These are phyloP conservation scores for Suillus tomentosus DNA, from an alignment of 768 basidiomycete species.

Conservation along the genomic window DNA sequence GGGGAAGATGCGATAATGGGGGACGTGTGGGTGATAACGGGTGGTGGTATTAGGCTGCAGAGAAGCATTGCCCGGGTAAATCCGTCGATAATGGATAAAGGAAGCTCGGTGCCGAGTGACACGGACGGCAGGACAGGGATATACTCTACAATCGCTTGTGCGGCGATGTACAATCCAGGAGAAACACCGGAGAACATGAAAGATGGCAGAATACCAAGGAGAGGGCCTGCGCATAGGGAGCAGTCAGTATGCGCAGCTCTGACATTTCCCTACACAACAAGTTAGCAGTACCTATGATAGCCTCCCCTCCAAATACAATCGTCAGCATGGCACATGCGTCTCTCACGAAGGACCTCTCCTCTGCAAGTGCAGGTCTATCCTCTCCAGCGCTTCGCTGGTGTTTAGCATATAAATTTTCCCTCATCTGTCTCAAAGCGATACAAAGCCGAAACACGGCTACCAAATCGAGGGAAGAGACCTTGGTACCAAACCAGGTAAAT, in stretches of 20 bases:
- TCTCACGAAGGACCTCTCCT: slow-evolving; percentile 58
- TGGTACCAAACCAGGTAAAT: slow-evolving; percentile 65
- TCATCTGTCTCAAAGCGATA: slow-evolving; percentile 65
- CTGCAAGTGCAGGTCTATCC: slow-evolving; percentile 37
- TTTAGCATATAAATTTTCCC: slow-evolving; percentile 48
- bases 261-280: neutral
- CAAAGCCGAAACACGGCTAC: slow-evolving; percentile 71
- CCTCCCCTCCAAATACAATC: slow-evolving; percentile 82
- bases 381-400: slow-evolving; percentile 42
- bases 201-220: slow-evolving; percentile 68
- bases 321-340: slow-evolving; percentile 57
- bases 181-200: slow-evolving; percentile 77
- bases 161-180: slow-evolving; percentile 58
- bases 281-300: slow-evolving; percentile 53
- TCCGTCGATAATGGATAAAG: slow-evolving; percentile 73
- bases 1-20: slow-evolving; percentile 62
- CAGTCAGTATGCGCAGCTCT: slow-evolving; percentile 7
- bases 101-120: slow-evolving; percentile 62
- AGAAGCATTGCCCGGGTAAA: slow-evolving; percentile 78
- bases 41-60: slow-evolving; percentile 74
- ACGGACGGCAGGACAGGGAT: slow-evolving; percentile 59
- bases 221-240: slow-evolving; percentile 46
- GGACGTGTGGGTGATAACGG: slow-evolving; percentile 55
- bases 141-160: slow-evolving; percentile 62
- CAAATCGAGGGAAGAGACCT: slow-evolving; percentile 65